Evolutionary conservation across 352 stramenopile genomes (phyloP).

Genomic region (Aphanomyces euteiches): DNA sequence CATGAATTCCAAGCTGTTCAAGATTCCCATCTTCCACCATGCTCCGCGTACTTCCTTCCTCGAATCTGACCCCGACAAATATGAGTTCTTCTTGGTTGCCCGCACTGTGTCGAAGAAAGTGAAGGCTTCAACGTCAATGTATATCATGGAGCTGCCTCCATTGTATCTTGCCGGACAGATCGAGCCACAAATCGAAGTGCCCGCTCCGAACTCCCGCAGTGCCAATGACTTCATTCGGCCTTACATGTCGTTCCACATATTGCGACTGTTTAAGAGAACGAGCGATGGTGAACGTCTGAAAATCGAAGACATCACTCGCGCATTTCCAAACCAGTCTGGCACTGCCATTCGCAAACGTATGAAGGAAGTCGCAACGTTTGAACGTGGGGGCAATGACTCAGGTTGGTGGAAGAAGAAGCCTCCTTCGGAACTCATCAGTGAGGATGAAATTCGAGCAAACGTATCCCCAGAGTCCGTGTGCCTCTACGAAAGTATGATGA

Average conservation of each 20-base stretch:
- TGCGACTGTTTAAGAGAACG: conserved; percentile 78
- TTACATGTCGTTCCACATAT: conserved; percentile 86
- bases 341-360: conserved; percentile 85
- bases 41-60: conserved; percentile 42
- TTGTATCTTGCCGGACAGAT: conserved; percentile 75
- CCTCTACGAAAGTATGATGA: conserved; percentile 86
- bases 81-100: conserved; percentile 70
- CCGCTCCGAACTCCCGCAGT: conserved; percentile 67
- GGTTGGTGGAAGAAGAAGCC: conserved; percentile 84
- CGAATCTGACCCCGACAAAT: conserved; percentile 40
- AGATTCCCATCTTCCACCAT: conserved; percentile 76
- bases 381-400: conserved; percentile 74
- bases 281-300: conserved; percentile 72
- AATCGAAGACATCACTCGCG: conserved; percentile 77
- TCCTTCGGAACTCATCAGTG: conserved; percentile 53
- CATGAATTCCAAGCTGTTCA: conserved; percentile 79
- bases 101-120: conserved; percentile 72
- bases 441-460: conserved; percentile 70
- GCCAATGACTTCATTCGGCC: conserved; percentile 82
- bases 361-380: conserved; percentile 82
- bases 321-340: conserved; percentile 75
- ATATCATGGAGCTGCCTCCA: conserved; percentile 72
- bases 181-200: conserved; percentile 79
- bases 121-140: conserved; percentile 66
- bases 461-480: conserved; percentile 78